Conservation (phyloP, 352 stramenopile species). For the Pythium brassicae region DNA sequence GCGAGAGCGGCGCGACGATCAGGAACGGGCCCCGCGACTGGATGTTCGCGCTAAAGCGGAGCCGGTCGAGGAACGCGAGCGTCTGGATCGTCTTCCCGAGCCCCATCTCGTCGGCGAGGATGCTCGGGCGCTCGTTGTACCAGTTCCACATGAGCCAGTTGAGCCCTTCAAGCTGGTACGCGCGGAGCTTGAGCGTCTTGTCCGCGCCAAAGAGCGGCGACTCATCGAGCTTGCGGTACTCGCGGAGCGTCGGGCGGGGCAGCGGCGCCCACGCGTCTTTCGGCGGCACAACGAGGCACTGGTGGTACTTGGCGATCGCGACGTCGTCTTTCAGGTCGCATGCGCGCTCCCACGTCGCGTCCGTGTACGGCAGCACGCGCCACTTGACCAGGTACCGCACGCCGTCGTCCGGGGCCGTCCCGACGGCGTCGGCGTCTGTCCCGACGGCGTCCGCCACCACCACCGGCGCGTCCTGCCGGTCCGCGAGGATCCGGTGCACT, state of each 20-base stretch:
- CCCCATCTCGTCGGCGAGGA: conserved; percentile 89
- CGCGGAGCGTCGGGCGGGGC: conserved; percentile 65
- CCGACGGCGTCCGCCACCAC: no score
- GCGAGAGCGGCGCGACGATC: conserved; percentile 97
- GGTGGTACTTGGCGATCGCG: conserved; percentile 72
- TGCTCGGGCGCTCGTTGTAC: conserved; percentile 86
- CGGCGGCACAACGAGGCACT: conserved; percentile 48
- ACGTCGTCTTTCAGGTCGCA: conserved; percentile 85
- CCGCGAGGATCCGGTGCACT: conserved; percentile 83
- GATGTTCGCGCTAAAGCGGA: conserved; percentile 89
- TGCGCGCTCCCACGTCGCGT: conserved; percentile 85
- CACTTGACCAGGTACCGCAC: conserved; percentile 86
- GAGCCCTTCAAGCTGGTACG: conserved; percentile 85
- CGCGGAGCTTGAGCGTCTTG: conserved; percentile 62
- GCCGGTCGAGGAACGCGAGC: conserved; percentile 91
- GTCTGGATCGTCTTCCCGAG: conserved; percentile 93
- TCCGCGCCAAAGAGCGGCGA: conserved; percentile 76
- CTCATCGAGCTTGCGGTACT: conserved; percentile 84
- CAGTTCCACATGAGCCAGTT: conserved; percentile 91
- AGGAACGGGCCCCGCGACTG: conserved; percentile 94
- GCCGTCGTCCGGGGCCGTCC: conserved; percentile 81
- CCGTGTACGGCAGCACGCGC: conserved; percentile 80
- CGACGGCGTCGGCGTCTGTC: no score
- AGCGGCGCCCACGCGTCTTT: conserved; percentile 53
- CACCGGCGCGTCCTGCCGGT: conserved; percentile 64